These are phyloP conservation scores for Fistulifera solaris DNA, from an alignment of 108 stramenopile genomes.

Conservation along the genomic window DNA sequence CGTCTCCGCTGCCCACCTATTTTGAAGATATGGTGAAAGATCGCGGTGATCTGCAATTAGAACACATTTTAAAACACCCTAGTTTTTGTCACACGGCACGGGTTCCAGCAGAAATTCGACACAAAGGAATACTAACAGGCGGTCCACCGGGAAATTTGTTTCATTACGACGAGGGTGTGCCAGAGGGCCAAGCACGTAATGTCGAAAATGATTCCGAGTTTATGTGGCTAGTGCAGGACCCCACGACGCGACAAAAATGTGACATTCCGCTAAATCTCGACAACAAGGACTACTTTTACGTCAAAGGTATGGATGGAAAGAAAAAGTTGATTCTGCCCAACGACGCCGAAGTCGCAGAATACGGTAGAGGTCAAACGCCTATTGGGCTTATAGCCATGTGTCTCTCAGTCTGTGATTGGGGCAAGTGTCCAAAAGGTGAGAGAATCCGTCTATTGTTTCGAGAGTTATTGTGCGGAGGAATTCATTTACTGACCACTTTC, in stretches of 20 bases:
- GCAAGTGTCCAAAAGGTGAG: neutral
- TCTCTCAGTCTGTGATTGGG: slow-evolving; percentile 2
- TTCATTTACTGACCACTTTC: no score
- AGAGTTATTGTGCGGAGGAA: no score
- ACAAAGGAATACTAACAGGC: slow-evolving; percentile 24
- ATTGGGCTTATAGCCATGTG: neutral
- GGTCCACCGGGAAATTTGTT: neutral
- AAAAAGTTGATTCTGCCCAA: slow-evolving; percentile 28
- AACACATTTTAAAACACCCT: slow-evolving; percentile 13
- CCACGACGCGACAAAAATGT: neutral
- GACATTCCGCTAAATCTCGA: neutral
- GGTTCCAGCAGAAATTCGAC: slow-evolving; percentile 33
- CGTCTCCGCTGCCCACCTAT: neutral
- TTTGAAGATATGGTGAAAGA: neutral
- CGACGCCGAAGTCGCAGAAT: slow-evolving; percentile 19
- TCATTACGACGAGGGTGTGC: slow-evolving; percentile 10
- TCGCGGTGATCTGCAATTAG: neutral
- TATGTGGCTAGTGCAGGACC: slow-evolving; percentile 5
- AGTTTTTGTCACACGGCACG: slow-evolving; percentile 36
- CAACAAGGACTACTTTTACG: slow-evolving; percentile 30
- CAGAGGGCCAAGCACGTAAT: neutral
- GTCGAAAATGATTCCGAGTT: neutral
- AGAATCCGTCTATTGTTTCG: no score
- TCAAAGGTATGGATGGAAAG: slow-evolving; percentile 16
- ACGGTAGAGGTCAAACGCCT: slow-evolving; percentile 3